phyloP scores from a whole-genome alignment of 495 filamentous ascomycete species.

The Oleoguttula mirabilis region DNA sequence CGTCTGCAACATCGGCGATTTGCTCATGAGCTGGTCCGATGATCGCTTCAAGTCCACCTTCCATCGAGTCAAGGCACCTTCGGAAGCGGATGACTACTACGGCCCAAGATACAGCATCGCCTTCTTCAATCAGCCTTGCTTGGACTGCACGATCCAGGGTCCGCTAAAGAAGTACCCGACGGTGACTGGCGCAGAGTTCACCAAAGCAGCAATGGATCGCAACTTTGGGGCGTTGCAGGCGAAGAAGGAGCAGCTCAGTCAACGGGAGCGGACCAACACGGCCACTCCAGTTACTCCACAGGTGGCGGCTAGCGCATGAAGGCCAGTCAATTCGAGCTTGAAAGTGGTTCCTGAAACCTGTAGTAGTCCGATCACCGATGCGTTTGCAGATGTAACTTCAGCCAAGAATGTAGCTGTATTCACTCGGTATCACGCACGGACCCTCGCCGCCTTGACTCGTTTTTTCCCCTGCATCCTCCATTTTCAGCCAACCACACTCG shows the following conservation, averaged over 20 bases:
- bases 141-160: conserved; percentile 47
- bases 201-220: conserved; percentile 43
- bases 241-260: conserved; percentile 23
- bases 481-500: too few relatives aligned
- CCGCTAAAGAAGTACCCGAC: conserved; percentile 48
- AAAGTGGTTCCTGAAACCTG: too few relatives aligned
- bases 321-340: too few relatives aligned
- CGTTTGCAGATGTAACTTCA: too few relatives aligned
- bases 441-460: too few relatives aligned
- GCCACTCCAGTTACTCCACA: too few relatives aligned
- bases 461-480: too few relatives aligned
- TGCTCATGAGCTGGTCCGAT: conserved; percentile 59
- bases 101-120: conserved; percentile 51
- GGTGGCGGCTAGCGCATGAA: too few relatives aligned
- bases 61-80: conserved; percentile 49
- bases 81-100: conserved; percentile 40
- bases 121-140: conserved; percentile 54
- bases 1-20: conserved; percentile 56
- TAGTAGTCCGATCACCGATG: too few relatives aligned
- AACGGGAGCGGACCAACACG: too few relatives aligned
- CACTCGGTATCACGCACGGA: too few relatives aligned
- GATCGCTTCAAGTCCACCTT: conserved; percentile 57
- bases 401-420: too few relatives aligned
- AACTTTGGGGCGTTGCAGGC: conserved; percentile 41
- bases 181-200: conserved; percentile 48